A percentile compares a stretch with the other conserved stretches of the same genome.
Evolutionary conservation across 345 rosid genomes (phyloP).

Genomic region (Physaria fendleri): DNA sequence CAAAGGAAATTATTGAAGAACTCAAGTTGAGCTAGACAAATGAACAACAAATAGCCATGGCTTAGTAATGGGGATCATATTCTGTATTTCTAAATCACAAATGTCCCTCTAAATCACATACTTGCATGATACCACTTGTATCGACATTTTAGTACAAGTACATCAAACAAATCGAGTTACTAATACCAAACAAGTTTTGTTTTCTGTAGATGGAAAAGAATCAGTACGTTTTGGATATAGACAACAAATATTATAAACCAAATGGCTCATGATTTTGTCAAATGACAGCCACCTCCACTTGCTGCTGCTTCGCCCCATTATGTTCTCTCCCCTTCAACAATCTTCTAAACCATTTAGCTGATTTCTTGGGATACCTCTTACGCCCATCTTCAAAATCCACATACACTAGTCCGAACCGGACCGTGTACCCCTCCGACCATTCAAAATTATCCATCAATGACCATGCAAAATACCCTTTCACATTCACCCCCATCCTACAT

Average conservation of each 20-base stretch:
- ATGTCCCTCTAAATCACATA: no score
- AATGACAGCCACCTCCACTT: constrained; percentile 24
- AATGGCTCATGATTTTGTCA: not conserved
- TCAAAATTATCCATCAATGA: constrained; percentile 40
- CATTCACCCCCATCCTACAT: constrained; percentile 34
- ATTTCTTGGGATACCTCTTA: constrained; percentile 34
- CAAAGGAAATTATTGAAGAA: no score
- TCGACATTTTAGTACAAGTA: no score
- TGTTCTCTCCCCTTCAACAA: constrained; percentile 11
- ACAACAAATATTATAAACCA: not conserved
- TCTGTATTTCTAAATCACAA: no score
- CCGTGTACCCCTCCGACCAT: constrained; percentile 37
- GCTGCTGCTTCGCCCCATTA: not conserved
- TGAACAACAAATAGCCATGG: no score
- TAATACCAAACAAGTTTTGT: no score
- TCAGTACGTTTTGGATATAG: not conserved
- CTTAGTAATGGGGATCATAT: no score
- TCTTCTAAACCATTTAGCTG: constrained; percentile 30
- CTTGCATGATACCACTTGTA: no score
- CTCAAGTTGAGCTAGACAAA: no score
- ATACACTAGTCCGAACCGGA: constrained; percentile 35
- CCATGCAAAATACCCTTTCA: constrained; percentile 40
- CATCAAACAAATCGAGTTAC: no score
- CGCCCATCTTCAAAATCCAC: constrained; percentile 32
- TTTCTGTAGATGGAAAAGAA: not conserved